These are phyloP conservation scores for Endotrypanum monterogeii DNA, from an alignment of 208 protist species.

Conservation along the genomic window DNA sequence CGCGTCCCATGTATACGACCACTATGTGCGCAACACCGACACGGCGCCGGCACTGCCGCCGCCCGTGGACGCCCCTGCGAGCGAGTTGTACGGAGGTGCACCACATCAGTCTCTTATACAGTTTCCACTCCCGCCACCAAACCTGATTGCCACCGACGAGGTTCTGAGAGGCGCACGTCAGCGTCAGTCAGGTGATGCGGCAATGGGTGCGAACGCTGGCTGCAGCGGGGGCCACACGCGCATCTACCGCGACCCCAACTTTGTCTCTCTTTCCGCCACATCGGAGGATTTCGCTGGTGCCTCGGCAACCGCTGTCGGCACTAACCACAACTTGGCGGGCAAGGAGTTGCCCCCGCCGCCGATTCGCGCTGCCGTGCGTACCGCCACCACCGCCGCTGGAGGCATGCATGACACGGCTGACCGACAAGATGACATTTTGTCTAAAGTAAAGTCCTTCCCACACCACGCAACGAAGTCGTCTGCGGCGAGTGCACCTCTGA, in stretches of 20 bases:
- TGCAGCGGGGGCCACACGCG: conserved; percentile 17
- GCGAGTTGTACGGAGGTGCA: background rate
- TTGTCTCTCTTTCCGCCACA: background rate
- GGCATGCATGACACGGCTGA: background rate
- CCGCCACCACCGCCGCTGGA: background rate
- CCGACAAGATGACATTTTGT: background rate
- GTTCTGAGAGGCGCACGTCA: background rate
- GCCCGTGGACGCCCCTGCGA: background rate
- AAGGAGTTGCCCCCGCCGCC: background rate
- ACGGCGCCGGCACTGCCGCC: background rate
- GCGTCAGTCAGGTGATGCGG: conserved; percentile 14
- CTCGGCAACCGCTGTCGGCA: background rate
- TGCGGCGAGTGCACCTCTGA: background rate
- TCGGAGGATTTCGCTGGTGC: background rate
- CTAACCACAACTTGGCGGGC: background rate
- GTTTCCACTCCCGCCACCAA: background rate
- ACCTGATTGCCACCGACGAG: background rate
- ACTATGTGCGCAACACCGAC: background rate
- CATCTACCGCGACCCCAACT: conserved; percentile 36
- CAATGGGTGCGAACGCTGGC: conserved; percentile 1
- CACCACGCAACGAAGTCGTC: conserved; percentile 3
- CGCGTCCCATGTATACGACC: background rate
- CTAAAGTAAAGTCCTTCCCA: conserved; percentile 4
- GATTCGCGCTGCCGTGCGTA: background rate
- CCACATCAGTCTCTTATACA: conserved; percentile 2